A percentile compares a stretch with the other conserved stretches of the same genome.
Evolutionary conservation across 352 stramenopile species (phyloP).

Genomic region (Ochromonadaceae sp.): DNA sequence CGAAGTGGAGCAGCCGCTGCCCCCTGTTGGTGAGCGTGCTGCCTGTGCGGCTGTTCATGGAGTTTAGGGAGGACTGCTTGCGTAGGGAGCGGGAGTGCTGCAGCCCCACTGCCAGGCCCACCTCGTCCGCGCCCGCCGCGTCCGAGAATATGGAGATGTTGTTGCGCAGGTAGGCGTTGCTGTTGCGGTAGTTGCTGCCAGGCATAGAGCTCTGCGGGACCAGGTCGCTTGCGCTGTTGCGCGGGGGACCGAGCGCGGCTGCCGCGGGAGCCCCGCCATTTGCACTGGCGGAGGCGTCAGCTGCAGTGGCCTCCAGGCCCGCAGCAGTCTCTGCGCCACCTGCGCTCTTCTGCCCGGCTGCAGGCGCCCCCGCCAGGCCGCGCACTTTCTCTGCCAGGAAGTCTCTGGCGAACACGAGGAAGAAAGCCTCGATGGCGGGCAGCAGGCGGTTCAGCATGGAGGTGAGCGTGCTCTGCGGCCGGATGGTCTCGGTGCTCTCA

Average conservation of each 20-base stretch:
- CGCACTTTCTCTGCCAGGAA: conserved; percentile 10
- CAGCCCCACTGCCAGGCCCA: too few relatives aligned
- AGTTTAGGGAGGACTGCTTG: too few relatives aligned
- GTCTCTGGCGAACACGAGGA: conserved; percentile 86
- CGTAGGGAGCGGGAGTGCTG: too few relatives aligned
- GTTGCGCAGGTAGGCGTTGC: background rate
- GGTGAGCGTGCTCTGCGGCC: conserved; percentile 43
- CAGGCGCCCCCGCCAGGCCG: background rate
- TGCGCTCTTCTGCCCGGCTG: background rate
- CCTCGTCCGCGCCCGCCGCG: too few relatives aligned
- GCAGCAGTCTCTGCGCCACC: background rate
- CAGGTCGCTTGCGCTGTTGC: background rate
- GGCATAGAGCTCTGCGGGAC: background rate
- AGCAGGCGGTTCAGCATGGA: conserved; percentile 89
- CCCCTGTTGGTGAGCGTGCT: conserved; percentile 18
- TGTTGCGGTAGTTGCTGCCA: background rate
- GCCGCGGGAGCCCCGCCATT: background rate
- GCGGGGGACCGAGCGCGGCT: background rate
- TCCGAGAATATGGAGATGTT: background rate
- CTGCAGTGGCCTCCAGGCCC: background rate
- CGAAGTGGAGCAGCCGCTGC: conserved; percentile 56
- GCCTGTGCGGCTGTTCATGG: too few relatives aligned
- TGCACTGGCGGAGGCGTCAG: background rate
- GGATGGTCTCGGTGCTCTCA: conserved; percentile 18
- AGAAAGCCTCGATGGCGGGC: conserved; percentile 93